phyloP scores from a whole-genome alignment of 2,329 filamentous ascomycete species.

The Hypomyces perniciosus region DNA sequence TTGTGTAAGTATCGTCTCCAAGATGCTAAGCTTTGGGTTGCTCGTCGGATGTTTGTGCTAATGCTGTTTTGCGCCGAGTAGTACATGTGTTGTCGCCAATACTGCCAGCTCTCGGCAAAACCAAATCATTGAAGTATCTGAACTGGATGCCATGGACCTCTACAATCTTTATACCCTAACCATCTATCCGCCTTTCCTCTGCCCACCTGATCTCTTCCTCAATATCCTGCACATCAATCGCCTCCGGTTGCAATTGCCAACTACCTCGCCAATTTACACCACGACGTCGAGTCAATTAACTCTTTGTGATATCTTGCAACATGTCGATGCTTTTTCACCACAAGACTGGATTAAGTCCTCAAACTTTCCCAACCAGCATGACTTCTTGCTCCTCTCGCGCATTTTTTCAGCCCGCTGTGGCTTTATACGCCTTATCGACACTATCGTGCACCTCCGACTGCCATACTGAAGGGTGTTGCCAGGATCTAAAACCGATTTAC shows the following conservation, averaged over 20 bases:
- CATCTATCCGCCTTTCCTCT: constrained; percentile 11
- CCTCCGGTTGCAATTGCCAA: constrained; percentile 2
- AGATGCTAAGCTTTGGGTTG: neutral
- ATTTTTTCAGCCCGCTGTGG: constrained; percentile 8
- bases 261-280: neutral
- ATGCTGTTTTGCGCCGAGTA: neutral
- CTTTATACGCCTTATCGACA: neutral
- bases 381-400: neutral
- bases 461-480: neutral
- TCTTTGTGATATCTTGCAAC: neutral
- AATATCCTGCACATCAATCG: constrained; percentile 12
- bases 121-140: neutral
- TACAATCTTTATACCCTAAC: constrained; percentile 1
- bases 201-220: constrained; percentile 7
- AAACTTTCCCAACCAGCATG: neutral
- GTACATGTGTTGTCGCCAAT: constrained; percentile 3
- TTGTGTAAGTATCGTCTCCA: constrained; percentile 2
- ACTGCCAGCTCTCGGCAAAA: constrained; percentile 1
- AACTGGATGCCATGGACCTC: neutral
- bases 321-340: constrained; percentile 7
- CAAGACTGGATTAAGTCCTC: constrained; percentile 3
- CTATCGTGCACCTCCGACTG: neutral
- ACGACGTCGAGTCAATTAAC: neutral
- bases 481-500: neutral
- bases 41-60: neutral